A percentile compares a stretch with the other conserved stretches of the same genome.
These are phyloP conservation scores for Monosporozyma yasuniensis DNA, from an alignment of 805 yeast genomes.

Conservation along the genomic window DNA sequence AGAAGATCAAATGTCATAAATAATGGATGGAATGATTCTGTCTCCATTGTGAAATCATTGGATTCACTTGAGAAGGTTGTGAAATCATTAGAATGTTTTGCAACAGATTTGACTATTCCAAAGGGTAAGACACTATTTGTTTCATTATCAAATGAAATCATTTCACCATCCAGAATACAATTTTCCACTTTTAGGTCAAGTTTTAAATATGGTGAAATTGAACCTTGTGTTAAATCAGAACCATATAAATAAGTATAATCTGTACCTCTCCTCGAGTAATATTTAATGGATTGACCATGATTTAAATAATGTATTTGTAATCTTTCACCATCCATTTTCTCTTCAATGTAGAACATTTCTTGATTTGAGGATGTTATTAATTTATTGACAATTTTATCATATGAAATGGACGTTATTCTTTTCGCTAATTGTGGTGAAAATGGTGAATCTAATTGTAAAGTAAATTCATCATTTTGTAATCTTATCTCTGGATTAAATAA, in stretches of 20 bases:
- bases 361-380: conserved; percentile 22
- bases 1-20: conserved; percentile 67
- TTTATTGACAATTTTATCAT: conserved; percentile 41
- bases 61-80: neutral
- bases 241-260: conserved; percentile 74
- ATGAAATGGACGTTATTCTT: conserved; percentile 39
- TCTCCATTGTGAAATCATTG: conserved; percentile 9
- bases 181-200: conserved; percentile 31
- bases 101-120: conserved; percentile 51
- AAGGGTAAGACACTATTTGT: conserved; percentile 57
- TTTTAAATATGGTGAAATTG: conserved; percentile 44
- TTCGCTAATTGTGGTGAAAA: conserved; percentile 74
- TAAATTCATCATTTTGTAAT: conserved; percentile 34
- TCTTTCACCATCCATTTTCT: conserved; percentile 90
- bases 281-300: conserved; percentile 30
- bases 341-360: conserved; percentile 62
- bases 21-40: conserved; percentile 40
- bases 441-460: conserved; percentile 30
- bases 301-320: conserved; percentile 62
- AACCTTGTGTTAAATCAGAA: conserved; percentile 35
- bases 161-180: conserved; percentile 73
- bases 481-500: conserved; percentile 42
- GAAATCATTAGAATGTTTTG: neutral
- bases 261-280: conserved; percentile 53
- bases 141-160: conserved; percentile 75